Percentiles rank a stretch among this genome's conserved stretches.
Evolutionary conservation across 2,329 filamentous ascomycete genomes (phyloP).

Genomic region (Ophiostoma angusticollis): DNA sequence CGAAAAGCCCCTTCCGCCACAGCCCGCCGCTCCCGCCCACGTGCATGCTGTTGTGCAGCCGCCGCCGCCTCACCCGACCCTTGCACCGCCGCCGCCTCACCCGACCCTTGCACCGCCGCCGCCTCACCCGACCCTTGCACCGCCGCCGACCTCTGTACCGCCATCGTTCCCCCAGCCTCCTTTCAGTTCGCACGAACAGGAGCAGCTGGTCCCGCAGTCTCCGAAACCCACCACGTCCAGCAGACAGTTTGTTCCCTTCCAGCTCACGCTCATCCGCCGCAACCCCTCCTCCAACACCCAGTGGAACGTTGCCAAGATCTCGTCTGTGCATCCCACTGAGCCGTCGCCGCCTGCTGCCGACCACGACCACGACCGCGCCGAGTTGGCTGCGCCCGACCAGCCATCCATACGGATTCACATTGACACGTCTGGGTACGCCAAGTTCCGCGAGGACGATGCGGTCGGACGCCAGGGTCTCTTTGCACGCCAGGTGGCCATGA

Average conservation of each 20-base stretch:
- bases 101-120: background rate
- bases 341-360: slow-evolving; percentile 11
- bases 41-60: background rate
- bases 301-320: slow-evolving; percentile 62
- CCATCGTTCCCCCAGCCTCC: no score
- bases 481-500: slow-evolving; percentile 44
- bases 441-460: slow-evolving; percentile 30
- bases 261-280: slow-evolving; percentile 56
- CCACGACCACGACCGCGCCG: background rate
- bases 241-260: slow-evolving; percentile 30
- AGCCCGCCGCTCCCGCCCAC: no score
- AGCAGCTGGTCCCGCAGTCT: slow-evolving; percentile 23
- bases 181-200: no score
- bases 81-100: background rate
- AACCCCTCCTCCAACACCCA: slow-evolving; percentile 56
- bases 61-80: background rate
- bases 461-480: slow-evolving; percentile 22
- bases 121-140: no score
- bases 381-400: slow-evolving; percentile 14
- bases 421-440: slow-evolving; percentile 43
- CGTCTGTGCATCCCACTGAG: slow-evolving; percentile 31
- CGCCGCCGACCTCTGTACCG: no score
- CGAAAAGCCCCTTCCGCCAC: background rate
- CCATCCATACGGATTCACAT: slow-evolving; percentile 39
- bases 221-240: slow-evolving; percentile 21